Percentiles rank a stretch among this genome's conserved stretches.
Conservation (phyloP, 345 rosid species). For the Lenwebbia sp. region DNA sequence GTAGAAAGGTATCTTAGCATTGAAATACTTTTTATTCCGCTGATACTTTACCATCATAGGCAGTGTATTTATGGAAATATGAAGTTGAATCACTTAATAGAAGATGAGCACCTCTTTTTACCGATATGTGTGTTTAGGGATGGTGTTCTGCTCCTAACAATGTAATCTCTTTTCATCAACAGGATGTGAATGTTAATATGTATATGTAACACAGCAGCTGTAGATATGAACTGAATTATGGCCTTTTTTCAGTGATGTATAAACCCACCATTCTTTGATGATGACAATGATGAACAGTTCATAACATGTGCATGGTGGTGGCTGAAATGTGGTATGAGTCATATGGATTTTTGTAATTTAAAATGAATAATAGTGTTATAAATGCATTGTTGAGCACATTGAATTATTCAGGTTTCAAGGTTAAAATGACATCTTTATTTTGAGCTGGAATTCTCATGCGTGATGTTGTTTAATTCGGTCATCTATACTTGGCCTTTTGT, state of each 20-base stretch:
- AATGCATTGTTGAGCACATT: neutral
- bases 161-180: neutral
- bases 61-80: neutral
- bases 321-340: neutral
- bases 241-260: neutral
- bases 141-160: neutral
- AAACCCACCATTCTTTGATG: neutral
- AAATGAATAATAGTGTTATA: neutral
- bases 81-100: neutral
- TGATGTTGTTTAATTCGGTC: neutral
- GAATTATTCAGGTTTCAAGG: neutral
- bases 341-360: neutral
- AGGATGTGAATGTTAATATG: neutral
- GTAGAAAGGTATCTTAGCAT: slow-evolving; percentile 66
- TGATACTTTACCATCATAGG: neutral
- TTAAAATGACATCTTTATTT: neutral
- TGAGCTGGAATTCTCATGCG: neutral
- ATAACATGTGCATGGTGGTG: neutral
- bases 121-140: neutral
- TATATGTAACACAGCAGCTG: neutral
- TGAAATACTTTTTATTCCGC: neutral
- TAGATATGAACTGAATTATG: neutral
- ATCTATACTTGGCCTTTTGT: neutral
- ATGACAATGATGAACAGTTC: neutral
- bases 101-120: neutral